Evolutionary conservation across 2,329 filamentous ascomycete genomes (phyloP), one percentile per base, ranked within the genome.

Genomic region (Stagonosporopsis cucurbitacearum): DNA sequence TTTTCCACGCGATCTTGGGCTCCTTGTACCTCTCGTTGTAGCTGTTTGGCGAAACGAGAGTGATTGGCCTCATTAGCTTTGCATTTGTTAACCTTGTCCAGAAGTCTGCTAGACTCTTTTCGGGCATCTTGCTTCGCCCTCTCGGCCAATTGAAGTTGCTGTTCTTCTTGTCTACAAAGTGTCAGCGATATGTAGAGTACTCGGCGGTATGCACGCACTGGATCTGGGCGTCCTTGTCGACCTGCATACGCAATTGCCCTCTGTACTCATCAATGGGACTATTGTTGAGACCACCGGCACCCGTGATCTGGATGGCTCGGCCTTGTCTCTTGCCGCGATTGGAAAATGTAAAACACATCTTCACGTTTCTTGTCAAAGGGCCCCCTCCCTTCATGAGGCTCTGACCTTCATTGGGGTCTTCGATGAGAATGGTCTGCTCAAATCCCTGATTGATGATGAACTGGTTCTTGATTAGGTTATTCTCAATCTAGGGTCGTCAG

Each of bases 391-490:
- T 86, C 83, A 96, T 90, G 41, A 90, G 83, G 4, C 81, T 77
- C 39, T 88, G 81, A 1, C 88, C 95, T 52, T 91, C 84, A 1
- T 81, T 75, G 25, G 90, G 81, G 26, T 88, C 81, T 51, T 87
- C 81, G 50, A 97, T 86, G 0, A 99, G 80, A 6, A 96, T 85
- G 7, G 88, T 86, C 73, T 97, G 93, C 59, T 99, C 95, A 48
- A 97, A 91, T 6, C 79, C 78, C 64, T 92, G 84, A 59, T 88
- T 88, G 71, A 98, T 95, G 67, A 99, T 88, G 42, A 98, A 79
- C 56, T 92, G 88, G 58, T 92, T 89, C 45, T 87, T 87, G 19
- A 97, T 88, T 39, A 90, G 77, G 19, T 90, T 84, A 63, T 94
- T 50, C 2, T 55, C 53, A 33, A 55, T 42, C 53, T 55, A 19